Evolutionary conservation across 805 yeast genomes (phyloP), one percentile per base, ranked within the genome.

Genomic region (Saturnispora serradocipensis): DNA sequence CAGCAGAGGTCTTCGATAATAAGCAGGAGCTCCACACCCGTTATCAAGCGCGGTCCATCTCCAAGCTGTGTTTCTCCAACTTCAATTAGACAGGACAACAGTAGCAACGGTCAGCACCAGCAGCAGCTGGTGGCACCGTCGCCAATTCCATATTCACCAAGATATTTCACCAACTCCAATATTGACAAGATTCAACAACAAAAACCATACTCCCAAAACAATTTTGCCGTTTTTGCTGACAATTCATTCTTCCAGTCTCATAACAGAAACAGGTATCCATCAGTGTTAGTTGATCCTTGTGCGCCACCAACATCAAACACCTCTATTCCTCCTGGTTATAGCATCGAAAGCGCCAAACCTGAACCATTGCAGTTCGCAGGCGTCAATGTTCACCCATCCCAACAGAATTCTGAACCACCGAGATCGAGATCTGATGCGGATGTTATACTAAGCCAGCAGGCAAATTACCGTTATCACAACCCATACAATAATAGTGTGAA

Each of bases 201-300:
- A 34, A 51, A 53, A 22, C 40, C 58, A 18, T 49, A 42, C 11
- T 48, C 56, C 24, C 57, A 49, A 43, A 60, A 50, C 49, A 55
- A 51, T 57, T 38, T 47, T 32, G 20, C 38, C 16, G 48, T 54
- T n/a, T 51, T 53, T 53, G 47, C 67, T 57, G 52, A 45, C 48
- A 43, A 58, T 60, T 34, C 61, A 57, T 53, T 53, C 40, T 61
- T 61, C 24, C 62, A 60, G 39, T 65, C 58, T 46, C 57, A 64
- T 8, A 56, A 65, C 24, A 64, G 75, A 48, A 73, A 67, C 35
- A 61, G 81, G 54, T 67, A 71, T 51, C 80, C 80, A 4, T 75
- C 80, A 10, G 64, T 76, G 38, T 67, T 74, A 34, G 64, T 68
- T 50, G 82, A 77, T 55, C 82, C 82, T 1, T 66, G 76, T 51